Percentiles rank a stretch among this genome's conserved stretches.
phyloP scores from a whole-genome alignment of 441 rosid genomes.

The Macaranga tanarius region DNA sequence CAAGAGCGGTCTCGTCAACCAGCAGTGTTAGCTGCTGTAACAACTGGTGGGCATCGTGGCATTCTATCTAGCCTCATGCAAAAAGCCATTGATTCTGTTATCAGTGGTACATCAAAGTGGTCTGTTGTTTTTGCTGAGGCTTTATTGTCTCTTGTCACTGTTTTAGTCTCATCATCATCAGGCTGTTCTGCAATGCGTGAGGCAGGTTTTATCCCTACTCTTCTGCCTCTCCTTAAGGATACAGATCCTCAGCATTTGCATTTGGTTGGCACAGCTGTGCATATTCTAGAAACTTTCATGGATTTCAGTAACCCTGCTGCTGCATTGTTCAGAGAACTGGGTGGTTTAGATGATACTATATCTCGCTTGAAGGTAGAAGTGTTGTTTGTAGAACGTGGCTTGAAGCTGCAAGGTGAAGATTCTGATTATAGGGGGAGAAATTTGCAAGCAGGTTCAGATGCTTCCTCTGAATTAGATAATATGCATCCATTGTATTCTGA shows the following conservation, averaged over 20 bases:
- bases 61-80: slow-evolving; percentile 90
- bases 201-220: slow-evolving; percentile 93
- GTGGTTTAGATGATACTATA: slow-evolving; percentile 96
- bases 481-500: slow-evolving; percentile 77
- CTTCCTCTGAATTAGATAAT: slow-evolving; percentile 57
- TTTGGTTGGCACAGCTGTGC: slow-evolving; percentile 87
- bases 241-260: slow-evolving; percentile 92
- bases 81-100: slow-evolving; percentile 85
- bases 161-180: slow-evolving; percentile 86
- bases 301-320: slow-evolving; percentile 97
- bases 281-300: slow-evolving; percentile 91
- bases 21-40: slow-evolving; percentile 77
- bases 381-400: slow-evolving; percentile 59
- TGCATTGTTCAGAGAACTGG: slow-evolving; percentile 90
- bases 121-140: slow-evolving; percentile 95
- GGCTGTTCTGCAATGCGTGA: slow-evolving; percentile 98
- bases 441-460: slow-evolving; percentile 35
- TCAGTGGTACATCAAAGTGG: slow-evolving; percentile 64
- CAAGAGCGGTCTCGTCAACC: slow-evolving; percentile 94
- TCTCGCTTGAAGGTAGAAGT: slow-evolving; percentile 82
- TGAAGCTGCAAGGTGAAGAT: slow-evolving; percentile 54
- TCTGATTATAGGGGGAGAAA: slow-evolving; percentile 44
- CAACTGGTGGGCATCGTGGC: slow-evolving; percentile 93
- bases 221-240: slow-evolving; percentile 92
- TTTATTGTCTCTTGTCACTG: slow-evolving; percentile 83